Evolutionary conservation across 345 rosid species (phyloP).

Genomic region (Eucalyptus curtisii): DNA sequence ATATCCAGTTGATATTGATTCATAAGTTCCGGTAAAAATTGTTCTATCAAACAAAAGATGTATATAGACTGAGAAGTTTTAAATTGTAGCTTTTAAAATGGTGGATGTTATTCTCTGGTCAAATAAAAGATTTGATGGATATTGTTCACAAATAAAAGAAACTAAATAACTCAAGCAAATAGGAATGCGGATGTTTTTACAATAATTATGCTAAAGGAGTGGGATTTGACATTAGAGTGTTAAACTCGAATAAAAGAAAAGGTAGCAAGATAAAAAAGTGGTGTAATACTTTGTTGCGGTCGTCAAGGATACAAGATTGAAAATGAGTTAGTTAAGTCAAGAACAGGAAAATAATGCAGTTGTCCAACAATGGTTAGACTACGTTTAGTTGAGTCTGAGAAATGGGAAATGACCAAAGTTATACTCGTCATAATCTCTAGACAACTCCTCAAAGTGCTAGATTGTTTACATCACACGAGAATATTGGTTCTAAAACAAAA

Average conservation of each 20-base stretch:
- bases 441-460: neutral
- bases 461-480: neutral
- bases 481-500: neutral
- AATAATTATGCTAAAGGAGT: neutral
- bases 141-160: no score
- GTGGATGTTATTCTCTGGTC: neutral
- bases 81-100: neutral
- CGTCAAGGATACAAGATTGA: neutral
- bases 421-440: neutral
- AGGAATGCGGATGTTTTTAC: neutral
- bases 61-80: no score
- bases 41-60: neutral
- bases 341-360: neutral
- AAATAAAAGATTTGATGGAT: neutral
- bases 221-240: neutral
- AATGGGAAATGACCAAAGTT: neutral
- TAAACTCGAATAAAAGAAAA: neutral
- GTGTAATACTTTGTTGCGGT: no score
- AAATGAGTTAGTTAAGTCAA: neutral
- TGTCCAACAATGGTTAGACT: neutral
- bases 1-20: no score
- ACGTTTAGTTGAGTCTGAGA: neutral
- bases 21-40: no score
- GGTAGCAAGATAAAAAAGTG: neutral
- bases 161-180: neutral